Conservation (phyloP, 495 filamentous ascomycete genomes). For the Penicillium samsonianum region DNA sequence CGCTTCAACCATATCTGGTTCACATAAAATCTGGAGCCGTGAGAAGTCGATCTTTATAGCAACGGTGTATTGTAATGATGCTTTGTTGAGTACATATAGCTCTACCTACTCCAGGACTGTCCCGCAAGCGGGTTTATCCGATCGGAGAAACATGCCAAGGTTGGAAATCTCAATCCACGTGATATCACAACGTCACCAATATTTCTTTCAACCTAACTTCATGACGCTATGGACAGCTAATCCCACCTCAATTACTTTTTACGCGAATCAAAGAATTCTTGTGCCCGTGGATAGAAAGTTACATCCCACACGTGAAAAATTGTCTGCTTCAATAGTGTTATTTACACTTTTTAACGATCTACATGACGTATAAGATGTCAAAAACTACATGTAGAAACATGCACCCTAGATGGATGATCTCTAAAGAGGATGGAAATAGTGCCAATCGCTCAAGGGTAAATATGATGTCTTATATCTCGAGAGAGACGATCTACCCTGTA, state of each 20-base stretch:
- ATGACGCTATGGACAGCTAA: not conserved
- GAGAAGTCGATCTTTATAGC: not conserved
- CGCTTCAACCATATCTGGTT: not conserved
- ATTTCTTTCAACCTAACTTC: constrained; percentile 5
- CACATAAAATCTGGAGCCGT: no score
- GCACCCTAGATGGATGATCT: not conserved
- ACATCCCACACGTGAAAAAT: not conserved
- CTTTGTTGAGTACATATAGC: no score
- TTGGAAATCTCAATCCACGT: not conserved
- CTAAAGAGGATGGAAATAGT: not conserved
- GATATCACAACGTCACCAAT: not conserved
- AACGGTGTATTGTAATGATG: not conserved
- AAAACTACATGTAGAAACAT: not conserved
- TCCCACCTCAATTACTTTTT: not conserved
- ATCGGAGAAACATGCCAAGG: not conserved
- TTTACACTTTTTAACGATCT: not conserved
- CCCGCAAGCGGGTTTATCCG: not conserved
- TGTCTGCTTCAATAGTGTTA: not conserved
- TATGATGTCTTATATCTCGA: not conserved
- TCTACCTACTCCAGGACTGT: not conserved
- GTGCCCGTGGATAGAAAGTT: not conserved
- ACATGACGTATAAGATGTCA: not conserved
- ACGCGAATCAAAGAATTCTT: not conserved
- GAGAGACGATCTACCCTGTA: not conserved
- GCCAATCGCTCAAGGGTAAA: not conserved